Base-by-base conservation (phyloP, 306 rosid genomes). In the Sicyos baderoa region DNA sequence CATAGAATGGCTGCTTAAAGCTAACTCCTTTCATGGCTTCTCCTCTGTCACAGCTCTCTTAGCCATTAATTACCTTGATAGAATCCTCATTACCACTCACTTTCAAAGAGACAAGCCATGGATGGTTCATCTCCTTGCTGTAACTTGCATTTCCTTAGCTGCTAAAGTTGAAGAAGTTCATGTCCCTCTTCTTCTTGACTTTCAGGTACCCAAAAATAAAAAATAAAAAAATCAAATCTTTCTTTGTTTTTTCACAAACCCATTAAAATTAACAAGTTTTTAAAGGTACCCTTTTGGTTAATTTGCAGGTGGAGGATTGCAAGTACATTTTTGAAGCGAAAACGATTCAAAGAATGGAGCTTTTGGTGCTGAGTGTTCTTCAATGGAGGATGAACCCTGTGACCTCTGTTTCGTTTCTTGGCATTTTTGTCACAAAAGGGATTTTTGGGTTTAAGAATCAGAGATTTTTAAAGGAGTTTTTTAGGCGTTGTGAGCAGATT, bases 381-480 rank as follows among this genome's bases (percentile, higher is more conserved):
- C 80, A 88, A 63, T 93, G 99, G 99, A 81, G 78, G 90, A 93
- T 93, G 99, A 96, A 93, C 57, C 91, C 97, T 0, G 96, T 93
- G 56, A 93, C 97, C 53, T 90, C 97, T 18, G 77, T 88, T 45
- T 93, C 97, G 0, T 93, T 93, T 70, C 78, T 93, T 35, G 97
- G 88, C 79, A 89, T 82, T 84, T 29, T 29, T 29, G 80, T 90
- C 71, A 75, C 82, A 57, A 84, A 88, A 72, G 84, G 89, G 81
- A 29, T 29, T 29, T 84, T 93, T 21, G 99, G 96, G 14, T 79
- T 93, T 80, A 86, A 84, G 74, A 84, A 81, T 40, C 68, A 71
- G 13, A 16, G 0, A 74, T 85, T 86, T 72, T 91, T 85, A 48
- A 84, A 82, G 88, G 91, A 86, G 70, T 86, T 93, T 68, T 86